These are phyloP conservation scores for Ephemerocybe angulata DNA, from an alignment of 768 basidiomycete genomes.

Conservation along the genomic window DNA sequence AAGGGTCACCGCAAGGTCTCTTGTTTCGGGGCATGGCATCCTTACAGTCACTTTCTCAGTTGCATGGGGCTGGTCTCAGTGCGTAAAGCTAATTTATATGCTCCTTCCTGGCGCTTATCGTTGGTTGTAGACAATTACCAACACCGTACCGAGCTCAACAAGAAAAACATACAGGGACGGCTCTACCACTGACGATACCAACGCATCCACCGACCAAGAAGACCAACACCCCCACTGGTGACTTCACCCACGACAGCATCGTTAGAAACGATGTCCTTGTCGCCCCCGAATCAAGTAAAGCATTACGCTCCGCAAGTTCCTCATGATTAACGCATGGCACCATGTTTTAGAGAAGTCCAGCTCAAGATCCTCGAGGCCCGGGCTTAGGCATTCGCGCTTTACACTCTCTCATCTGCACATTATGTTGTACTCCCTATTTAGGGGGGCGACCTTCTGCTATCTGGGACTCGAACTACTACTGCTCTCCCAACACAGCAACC, in stretches of 20 bases:
- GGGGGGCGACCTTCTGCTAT: no score
- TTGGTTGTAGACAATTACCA: constrained; percentile 75
- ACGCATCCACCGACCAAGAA: constrained; percentile 96
- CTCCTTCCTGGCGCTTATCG: constrained; percentile 5
- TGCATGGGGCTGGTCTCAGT: constrained; percentile 99
- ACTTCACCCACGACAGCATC: constrained; percentile 98
- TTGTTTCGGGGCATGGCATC: constrained; percentile 98
- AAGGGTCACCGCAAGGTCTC: constrained; percentile 99
- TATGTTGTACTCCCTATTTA: no score
- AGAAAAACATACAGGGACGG: constrained; percentile 98
- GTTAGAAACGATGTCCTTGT: constrained; percentile 98
- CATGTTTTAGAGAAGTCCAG: no score
- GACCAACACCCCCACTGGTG: constrained; percentile 94
- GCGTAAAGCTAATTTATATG: constrained; percentile 30
- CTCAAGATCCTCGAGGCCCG: no score
- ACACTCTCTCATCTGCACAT: no score
- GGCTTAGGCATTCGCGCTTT: no score
- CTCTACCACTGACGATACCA: constrained; percentile 66
- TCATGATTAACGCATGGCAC: no score
- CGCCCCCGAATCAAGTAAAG: constrained; percentile 95
- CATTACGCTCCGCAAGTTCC: no score
- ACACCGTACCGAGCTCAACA: constrained; percentile 97
- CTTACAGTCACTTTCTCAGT: constrained; percentile 99
- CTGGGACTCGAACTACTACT: no score
- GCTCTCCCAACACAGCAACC: no score